Percentiles rank a stretch among this genome's conserved stretches.
These are phyloP conservation scores for Citrus cavaleriei DNA, from an alignment of 345 rosid genomes.

Conservation along the genomic window DNA sequence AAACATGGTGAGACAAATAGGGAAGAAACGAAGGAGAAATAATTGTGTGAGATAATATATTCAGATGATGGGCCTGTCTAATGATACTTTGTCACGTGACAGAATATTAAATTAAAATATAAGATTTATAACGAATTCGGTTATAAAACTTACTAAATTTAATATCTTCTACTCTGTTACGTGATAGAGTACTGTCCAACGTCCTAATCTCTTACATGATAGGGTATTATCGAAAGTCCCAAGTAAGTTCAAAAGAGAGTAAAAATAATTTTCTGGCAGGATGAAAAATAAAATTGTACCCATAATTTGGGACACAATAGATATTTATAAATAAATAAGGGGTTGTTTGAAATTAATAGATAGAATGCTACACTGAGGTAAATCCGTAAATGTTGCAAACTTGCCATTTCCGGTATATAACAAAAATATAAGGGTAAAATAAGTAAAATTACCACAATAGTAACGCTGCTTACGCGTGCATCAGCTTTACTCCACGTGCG, in stretches of 20 bases:
- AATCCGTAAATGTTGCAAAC: not conserved
- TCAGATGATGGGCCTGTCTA: fast-evolving
- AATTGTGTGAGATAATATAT: too few relatives aligned
- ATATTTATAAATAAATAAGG: not conserved
- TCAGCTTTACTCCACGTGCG: not conserved
- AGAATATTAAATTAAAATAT: too few relatives aligned
- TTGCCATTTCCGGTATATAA: not conserved
- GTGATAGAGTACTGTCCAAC: too few relatives aligned
- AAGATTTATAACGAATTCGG: fast-evolving
- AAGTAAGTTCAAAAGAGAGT: too few relatives aligned
- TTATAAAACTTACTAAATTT: too few relatives aligned
- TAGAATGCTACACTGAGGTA: not conserved
- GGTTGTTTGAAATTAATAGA: not conserved
- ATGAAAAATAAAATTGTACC: too few relatives aligned
- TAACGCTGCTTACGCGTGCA: not conserved
- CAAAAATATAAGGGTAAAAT: not conserved
- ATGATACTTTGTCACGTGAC: fast-evolving
- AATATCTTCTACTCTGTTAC: too few relatives aligned
- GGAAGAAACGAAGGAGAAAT: too few relatives aligned
- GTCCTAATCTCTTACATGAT: too few relatives aligned
- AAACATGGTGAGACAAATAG: too few relatives aligned
- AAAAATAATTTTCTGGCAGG: too few relatives aligned
- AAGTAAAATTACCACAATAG: not conserved
- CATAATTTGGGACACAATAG: not conserved
- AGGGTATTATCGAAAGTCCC: too few relatives aligned